phyloP scores from a whole-genome alignment of 2,329 filamentous ascomycete species.

The Chrysosporium keratinophilum region DNA sequence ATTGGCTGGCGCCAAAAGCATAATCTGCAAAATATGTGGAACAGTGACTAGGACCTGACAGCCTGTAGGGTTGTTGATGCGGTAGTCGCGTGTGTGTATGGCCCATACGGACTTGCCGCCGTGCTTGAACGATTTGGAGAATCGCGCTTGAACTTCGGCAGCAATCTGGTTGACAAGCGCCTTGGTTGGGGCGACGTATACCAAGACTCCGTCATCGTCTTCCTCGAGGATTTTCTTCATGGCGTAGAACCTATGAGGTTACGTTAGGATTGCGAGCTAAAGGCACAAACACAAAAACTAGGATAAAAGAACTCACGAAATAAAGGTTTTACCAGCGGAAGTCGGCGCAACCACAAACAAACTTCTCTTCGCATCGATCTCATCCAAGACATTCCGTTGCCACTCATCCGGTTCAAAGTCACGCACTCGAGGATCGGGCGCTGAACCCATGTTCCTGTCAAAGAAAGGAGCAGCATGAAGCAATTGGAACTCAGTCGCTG shows the following conservation, averaged over 20 bases:
- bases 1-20: conserved; percentile 58
- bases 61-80: conserved; percentile 60
- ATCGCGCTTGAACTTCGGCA: conserved; percentile 64
- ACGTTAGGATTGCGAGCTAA: background rate
- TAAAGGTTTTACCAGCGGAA: conserved; percentile 72
- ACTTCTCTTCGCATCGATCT: conserved; percentile 59
- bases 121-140: conserved; percentile 49
- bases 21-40: conserved; percentile 67
- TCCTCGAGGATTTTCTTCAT: conserved; percentile 65
- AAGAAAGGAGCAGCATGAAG: conserved; percentile 61
- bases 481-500: conserved; percentile 54
- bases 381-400: conserved; percentile 64
- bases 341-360: conserved; percentile 68
- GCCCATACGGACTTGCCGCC: conserved; percentile 62
- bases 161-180: conserved; percentile 76
- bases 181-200: conserved; percentile 74
- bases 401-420: conserved; percentile 65
- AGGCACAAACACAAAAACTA: background rate
- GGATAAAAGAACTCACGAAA: conserved; percentile 40
- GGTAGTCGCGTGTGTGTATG: conserved; percentile 65
- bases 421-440: conserved; percentile 53
- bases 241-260: conserved; percentile 53
- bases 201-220: conserved; percentile 58
- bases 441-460: conserved; percentile 61
- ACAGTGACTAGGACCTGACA: conserved; percentile 71